phyloP scores from a whole-genome alignment of 2,329 filamentous ascomycete species.

The Dothiorella sarmentorum region DNA sequence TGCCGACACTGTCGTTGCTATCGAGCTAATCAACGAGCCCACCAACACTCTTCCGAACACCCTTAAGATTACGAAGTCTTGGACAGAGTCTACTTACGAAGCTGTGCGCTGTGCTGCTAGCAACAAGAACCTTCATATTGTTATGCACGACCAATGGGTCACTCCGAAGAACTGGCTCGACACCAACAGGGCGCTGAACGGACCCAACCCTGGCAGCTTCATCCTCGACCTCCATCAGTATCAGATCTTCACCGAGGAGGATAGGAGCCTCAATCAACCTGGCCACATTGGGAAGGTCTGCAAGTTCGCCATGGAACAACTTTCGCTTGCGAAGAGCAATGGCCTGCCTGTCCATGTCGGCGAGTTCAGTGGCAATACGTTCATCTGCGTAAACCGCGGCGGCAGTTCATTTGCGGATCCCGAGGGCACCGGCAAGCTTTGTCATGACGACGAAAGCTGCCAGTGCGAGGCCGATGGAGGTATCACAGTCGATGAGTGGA shows the following conservation, averaged over 20 bases:
- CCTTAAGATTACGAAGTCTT: constrained; percentile 34
- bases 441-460: constrained; percentile 35
- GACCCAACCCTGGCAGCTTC: constrained; percentile 56
- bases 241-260: constrained; percentile 39
- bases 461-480: constrained; percentile 37
- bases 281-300: constrained; percentile 44
- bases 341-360: constrained; percentile 41
- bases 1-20: constrained; percentile 42
- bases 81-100: constrained; percentile 41
- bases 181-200: constrained; percentile 39
- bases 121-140: constrained; percentile 49
- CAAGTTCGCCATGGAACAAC: constrained; percentile 53
- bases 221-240: constrained; percentile 58
- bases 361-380: constrained; percentile 44
- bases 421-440: constrained; percentile 23
- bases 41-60: constrained; percentile 44
- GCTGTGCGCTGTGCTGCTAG: constrained; percentile 50
- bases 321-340: constrained; percentile 36
- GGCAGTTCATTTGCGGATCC: constrained; percentile 32
- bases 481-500: constrained; percentile 30
- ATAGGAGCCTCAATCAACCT: constrained; percentile 37
- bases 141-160: constrained; percentile 52
- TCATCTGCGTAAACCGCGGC: constrained; percentile 44
- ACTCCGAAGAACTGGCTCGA: constrained; percentile 55
- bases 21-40: constrained; percentile 47